A percentile compares a stretch with the other conserved stretches of the same genome.
These are phyloP conservation scores for Hortiboletus flavorubellus DNA, from an alignment of 768 basidiomycete genomes.

Conservation along the genomic window DNA sequence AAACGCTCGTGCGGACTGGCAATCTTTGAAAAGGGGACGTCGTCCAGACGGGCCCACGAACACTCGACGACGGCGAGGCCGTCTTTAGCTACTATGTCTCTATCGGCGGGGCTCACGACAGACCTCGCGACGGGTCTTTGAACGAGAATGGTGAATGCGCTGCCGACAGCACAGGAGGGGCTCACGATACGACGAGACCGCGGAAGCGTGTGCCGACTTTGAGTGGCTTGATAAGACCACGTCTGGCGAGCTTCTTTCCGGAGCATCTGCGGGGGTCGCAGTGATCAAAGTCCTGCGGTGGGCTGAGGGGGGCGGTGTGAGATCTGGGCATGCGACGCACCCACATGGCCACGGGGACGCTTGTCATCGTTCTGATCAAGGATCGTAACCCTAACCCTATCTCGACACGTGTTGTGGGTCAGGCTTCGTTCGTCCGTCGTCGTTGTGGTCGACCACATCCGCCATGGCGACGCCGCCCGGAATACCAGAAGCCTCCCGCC, in stretches of 20 bases:
- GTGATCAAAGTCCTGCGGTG: constrained; percentile 86
- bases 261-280: constrained; percentile 88
- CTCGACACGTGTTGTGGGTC: constrained; percentile 23
- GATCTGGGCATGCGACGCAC: constrained; percentile 42
- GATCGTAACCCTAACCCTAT: constrained; percentile 26
- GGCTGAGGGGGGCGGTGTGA: background rate
- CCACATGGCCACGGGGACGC: constrained; percentile 94
- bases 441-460: constrained; percentile 24
- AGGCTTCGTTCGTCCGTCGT: constrained; percentile 14
- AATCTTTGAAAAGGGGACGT: constrained; percentile 93
- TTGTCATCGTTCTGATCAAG: constrained; percentile 1
- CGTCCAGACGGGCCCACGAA: constrained; percentile 94
- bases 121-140: constrained; percentile 78
- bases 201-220: constrained; percentile 82
- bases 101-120: constrained; percentile 79
- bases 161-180: constrained; percentile 4
- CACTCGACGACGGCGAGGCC: constrained; percentile 98
- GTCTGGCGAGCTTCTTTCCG: constrained; percentile 87
- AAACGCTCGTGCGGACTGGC: constrained; percentile 89
- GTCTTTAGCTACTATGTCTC: constrained; percentile 63
- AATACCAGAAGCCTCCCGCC: constrained; percentile 53
- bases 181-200: constrained; percentile 93
- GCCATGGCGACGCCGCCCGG: constrained; percentile 32
- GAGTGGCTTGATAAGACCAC: constrained; percentile 82
- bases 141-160: background rate